Conservation (phyloP, 495 filamentous ascomycete species). For the Daldinia concentrica region DNA sequence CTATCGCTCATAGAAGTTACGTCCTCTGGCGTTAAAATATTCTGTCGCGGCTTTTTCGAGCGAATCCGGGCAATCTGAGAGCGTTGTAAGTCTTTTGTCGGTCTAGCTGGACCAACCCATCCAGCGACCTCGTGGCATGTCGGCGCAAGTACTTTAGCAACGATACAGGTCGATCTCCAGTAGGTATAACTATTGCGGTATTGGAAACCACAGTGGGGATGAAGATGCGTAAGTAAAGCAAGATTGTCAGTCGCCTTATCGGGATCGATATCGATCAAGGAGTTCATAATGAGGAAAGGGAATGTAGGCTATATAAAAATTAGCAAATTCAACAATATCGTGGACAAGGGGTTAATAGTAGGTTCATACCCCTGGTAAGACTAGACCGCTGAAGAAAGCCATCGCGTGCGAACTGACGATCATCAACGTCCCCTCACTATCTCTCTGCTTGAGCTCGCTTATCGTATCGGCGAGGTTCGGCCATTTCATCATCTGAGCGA, state of each 20-base stretch:
- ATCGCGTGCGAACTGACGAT: constrained; percentile 70
- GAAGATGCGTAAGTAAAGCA: constrained; percentile 66
- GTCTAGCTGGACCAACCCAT: constrained; percentile 75
- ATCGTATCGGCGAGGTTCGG: constrained; percentile 72
- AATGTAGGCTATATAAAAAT: constrained; percentile 57
- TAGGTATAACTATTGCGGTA: constrained; percentile 73
- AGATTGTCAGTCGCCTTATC: constrained; percentile 66
- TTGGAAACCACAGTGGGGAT: constrained; percentile 74
- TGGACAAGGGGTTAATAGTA: neutral
- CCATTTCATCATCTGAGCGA: constrained; percentile 77
- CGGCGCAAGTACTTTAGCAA: constrained; percentile 80
- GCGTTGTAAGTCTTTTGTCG: constrained; percentile 66
- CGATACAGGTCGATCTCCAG: constrained; percentile 73
- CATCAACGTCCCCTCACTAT: constrained; percentile 63
- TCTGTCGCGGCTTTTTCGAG: constrained; percentile 57
- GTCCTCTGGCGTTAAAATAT: constrained; percentile 60
- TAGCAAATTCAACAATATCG: constrained; percentile 11
- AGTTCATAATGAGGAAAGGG: constrained; percentile 76
- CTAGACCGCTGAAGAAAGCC: constrained; percentile 76
- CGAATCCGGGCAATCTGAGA: constrained; percentile 71
- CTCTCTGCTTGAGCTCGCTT: constrained; percentile 64
- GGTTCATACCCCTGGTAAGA: constrained; percentile 66
- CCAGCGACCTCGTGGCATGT: constrained; percentile 73
- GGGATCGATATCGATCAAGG: constrained; percentile 74
- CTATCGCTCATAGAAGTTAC: constrained; percentile 66